Percentiles rank a stretch among this genome's conserved stretches.
phyloP scores from a whole-genome alignment of 2,329 filamentous ascomycete genomes.

The Lomentospora prolificans region DNA sequence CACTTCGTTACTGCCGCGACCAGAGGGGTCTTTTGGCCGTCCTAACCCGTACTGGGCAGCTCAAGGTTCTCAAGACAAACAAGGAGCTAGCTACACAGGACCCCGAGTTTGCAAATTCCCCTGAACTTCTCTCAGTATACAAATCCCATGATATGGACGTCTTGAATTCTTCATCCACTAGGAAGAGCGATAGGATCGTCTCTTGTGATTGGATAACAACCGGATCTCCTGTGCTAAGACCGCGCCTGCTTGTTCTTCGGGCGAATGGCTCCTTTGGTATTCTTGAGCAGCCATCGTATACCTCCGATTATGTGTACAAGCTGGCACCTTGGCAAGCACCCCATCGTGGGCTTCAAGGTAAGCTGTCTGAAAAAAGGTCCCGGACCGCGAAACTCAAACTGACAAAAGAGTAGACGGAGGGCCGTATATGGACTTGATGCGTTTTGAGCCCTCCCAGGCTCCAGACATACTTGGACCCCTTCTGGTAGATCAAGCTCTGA shows the following conservation, averaged over 20 bases:
- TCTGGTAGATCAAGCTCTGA: constrained; percentile 41
- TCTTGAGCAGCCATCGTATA: constrained; percentile 49
- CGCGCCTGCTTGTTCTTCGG: constrained; percentile 49
- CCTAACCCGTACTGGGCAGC: constrained; percentile 52
- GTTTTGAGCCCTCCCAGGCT: constrained; percentile 45
- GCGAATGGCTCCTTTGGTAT: constrained; percentile 54
- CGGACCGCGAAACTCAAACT: neutral
- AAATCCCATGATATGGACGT: constrained; percentile 54
- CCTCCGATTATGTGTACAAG: constrained; percentile 48
- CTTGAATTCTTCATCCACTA: constrained; percentile 38
- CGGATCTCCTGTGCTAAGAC: constrained; percentile 42
- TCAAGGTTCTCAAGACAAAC: constrained; percentile 50
- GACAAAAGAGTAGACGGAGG: constrained; percentile 2
- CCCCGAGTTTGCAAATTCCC: constrained; percentile 1
- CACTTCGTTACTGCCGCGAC: constrained; percentile 53
- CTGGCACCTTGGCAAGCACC: constrained; percentile 52
- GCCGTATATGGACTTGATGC: constrained; percentile 31
- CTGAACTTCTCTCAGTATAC: constrained; percentile 47
- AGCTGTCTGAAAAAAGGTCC: constrained; percentile 7
- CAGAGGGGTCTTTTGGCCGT: constrained; percentile 51
- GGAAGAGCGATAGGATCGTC: constrained; percentile 51
- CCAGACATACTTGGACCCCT: constrained; percentile 44
- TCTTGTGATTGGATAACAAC: constrained; percentile 60
- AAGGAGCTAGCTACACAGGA: constrained; percentile 39
- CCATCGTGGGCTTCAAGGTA: constrained; percentile 46